Conservation (phyloP, 208 protist genomes). For the Tritrichomonas foetus region DNA sequence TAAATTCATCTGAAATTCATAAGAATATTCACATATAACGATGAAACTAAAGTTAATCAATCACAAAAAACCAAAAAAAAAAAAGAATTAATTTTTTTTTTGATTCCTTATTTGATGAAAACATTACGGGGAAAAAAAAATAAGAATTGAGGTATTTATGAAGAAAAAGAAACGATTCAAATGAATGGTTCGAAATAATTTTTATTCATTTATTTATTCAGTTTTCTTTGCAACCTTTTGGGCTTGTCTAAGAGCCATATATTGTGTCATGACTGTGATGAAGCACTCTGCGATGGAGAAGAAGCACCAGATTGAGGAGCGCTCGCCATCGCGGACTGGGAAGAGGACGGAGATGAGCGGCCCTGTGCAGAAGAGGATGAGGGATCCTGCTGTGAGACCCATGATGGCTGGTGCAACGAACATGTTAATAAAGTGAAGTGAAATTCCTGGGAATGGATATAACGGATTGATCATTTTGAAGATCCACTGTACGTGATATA, state of each 20-base stretch:
- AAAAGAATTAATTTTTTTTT: too few relatives aligned
- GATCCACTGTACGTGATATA: not conserved
- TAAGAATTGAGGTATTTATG: too few relatives aligned
- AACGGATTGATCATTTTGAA: constrained; percentile 8
- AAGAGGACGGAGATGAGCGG: not conserved
- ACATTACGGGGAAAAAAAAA: too few relatives aligned
- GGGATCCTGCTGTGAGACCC: not conserved
- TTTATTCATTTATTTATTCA: too few relatives aligned
- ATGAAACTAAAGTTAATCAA: too few relatives aligned
- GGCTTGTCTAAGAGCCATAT: not conserved
- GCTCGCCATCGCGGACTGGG: not conserved
- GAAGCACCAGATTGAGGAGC: constrained; percentile 31
- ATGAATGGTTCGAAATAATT: too few relatives aligned
- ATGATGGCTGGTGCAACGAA: constrained; percentile 34
- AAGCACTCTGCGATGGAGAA: not conserved
- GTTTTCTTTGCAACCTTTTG: not conserved
- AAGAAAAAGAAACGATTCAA: too few relatives aligned
- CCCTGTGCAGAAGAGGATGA: not conserved
- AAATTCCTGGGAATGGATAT: not conserved
- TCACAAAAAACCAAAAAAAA: too few relatives aligned
- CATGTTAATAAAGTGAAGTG: not conserved
- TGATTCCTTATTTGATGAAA: too few relatives aligned
- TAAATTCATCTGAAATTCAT: too few relatives aligned
- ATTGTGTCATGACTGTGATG: constrained; percentile 11
- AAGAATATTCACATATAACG: too few relatives aligned